Percentiles rank a stretch among this genome's conserved stretches.
These are phyloP conservation scores for Saxophila tyrrhenica DNA, from an alignment of 495 filamentous ascomycete genomes.

Conservation along the genomic window DNA sequence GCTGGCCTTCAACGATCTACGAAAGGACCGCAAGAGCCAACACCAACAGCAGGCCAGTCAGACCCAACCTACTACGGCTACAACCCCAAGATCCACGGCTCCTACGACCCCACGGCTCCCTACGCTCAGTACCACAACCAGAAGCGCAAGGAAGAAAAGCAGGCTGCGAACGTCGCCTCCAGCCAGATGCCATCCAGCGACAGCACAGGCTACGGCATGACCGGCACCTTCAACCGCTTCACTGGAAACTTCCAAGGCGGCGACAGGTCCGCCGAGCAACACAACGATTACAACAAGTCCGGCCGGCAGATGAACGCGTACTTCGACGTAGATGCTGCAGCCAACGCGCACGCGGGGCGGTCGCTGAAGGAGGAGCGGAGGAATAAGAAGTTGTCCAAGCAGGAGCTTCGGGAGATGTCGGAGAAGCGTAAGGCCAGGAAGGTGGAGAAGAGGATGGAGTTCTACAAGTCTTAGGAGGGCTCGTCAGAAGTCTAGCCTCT, in stretches of 20 bases:
- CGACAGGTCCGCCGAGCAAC: conserved; percentile 53
- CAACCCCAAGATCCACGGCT: conserved; percentile 89
- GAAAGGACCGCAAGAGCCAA: not conserved
- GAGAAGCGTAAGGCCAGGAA: conserved; percentile 67
- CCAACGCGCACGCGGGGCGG: conserved; percentile 82
- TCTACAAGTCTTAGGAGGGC: conserved; percentile 40
- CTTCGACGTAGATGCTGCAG: conserved; percentile 96
- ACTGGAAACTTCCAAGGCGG: conserved; percentile 72
- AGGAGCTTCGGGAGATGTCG: conserved; percentile 65
- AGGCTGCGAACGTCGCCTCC: conserved; percentile 7
- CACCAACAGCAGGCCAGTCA: not conserved
- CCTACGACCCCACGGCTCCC: conserved; percentile 86
- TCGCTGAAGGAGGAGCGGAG: conserved; percentile 84
- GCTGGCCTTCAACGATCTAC: conserved; percentile 10
- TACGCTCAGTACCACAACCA: conserved; percentile 52
- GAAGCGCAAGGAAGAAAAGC: conserved; percentile 27
- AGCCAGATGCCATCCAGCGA: conserved; percentile 23
- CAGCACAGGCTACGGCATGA: conserved; percentile 44
- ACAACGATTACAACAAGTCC: conserved; percentile 83
- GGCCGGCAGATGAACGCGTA: conserved; percentile 84
- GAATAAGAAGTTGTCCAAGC: conserved; percentile 75
- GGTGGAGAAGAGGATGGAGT: conserved; percentile 86
- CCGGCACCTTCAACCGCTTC: conserved; percentile 80
- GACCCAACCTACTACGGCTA: conserved; percentile 45
- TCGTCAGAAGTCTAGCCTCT: not conserved